A percentile compares a stretch with the other conserved stretches of the same genome.
Conservation (phyloP, 2,329 filamentous ascomycete genomes). For the Penicillium sp. region DNA sequence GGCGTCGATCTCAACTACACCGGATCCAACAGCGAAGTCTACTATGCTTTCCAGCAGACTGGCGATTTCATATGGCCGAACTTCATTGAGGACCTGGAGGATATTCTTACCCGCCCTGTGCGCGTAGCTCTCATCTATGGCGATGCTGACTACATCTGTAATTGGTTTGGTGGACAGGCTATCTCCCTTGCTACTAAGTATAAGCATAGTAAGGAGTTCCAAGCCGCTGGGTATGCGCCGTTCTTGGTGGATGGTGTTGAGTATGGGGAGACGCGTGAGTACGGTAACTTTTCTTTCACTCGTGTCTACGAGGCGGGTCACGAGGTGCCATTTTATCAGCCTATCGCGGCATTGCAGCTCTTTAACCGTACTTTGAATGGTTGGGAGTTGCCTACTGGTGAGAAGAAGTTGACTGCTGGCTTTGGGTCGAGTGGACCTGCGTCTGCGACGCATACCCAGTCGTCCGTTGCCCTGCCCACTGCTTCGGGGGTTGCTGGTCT, state of each 20-base stretch:
- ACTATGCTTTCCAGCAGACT: conserved; percentile 52
- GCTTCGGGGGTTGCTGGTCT: conserved; percentile 4
- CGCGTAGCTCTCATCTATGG: conserved; percentile 72
- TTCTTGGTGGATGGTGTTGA: conserved; percentile 65
- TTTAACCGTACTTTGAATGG: conserved; percentile 62
- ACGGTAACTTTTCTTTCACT: conserved; percentile 70
- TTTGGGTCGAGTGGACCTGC: conserved; percentile 44
- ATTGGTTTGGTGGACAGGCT: conserved; percentile 70
- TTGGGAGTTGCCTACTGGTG: conserved; percentile 57
- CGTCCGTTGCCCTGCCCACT: conserved; percentile 36
- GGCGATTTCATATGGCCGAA: conserved; percentile 65
- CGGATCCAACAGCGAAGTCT: conserved; percentile 41
- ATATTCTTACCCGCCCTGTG: conserved; percentile 61
- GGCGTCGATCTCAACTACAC: conserved; percentile 64
- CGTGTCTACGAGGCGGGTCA: conserved; percentile 67
- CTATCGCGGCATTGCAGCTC: conserved; percentile 58
- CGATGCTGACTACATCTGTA: conserved; percentile 58
- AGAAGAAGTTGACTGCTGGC: conserved; percentile 29
- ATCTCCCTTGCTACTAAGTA: conserved; percentile 62
- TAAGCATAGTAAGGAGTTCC: conserved; percentile 57
- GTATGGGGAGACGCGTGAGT: conserved; percentile 73
- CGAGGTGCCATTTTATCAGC: conserved; percentile 59
- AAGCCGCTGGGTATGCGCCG: conserved; percentile 67
- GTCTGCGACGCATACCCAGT: conserved; percentile 48
- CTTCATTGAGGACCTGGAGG: conserved; percentile 59